Conservation (phyloP, 805 yeast species). For the Candida methanosorbosa region DNA sequence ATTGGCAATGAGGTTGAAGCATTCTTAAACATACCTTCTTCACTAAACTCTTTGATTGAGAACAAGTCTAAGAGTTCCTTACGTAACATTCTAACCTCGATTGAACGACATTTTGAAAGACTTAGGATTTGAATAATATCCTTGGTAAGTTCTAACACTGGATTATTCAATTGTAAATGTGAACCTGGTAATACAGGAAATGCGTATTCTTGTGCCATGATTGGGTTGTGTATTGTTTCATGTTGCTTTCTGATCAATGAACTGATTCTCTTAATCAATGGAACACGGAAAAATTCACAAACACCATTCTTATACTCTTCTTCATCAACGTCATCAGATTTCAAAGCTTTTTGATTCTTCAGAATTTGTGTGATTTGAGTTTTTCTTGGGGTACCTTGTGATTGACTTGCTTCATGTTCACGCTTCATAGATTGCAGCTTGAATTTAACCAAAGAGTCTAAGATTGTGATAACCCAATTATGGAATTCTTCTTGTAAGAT, state of each 20-base stretch:
- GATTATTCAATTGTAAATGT: constrained; percentile 48
- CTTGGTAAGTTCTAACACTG: constrained; percentile 75
- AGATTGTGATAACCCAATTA: constrained; percentile 73
- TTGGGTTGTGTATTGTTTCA: constrained; percentile 62
- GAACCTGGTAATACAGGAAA: constrained; percentile 79
- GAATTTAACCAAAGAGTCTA: constrained; percentile 56
- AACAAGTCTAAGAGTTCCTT: constrained; percentile 64
- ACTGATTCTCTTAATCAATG: constrained; percentile 57
- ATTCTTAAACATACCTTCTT: constrained; percentile 60
- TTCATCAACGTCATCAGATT: constrained; percentile 5
- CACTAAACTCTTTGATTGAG: constrained; percentile 79
- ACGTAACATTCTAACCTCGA: constrained; percentile 70
- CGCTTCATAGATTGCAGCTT: constrained; percentile 30
- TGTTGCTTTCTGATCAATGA: constrained; percentile 61
- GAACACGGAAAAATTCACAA: constrained; percentile 48
- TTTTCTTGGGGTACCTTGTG: constrained; percentile 45
- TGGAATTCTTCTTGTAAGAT: constrained; percentile 76
- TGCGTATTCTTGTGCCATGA: constrained; percentile 52
- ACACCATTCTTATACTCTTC: constrained; percentile 30
- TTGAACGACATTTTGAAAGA: constrained; percentile 50
- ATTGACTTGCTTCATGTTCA: constrained; percentile 4
- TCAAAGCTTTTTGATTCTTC: constrained; percentile 29
- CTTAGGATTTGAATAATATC: constrained; percentile 62
- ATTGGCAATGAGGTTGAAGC: constrained; percentile 67
- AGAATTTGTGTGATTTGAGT: constrained; percentile 59